A percentile compares a stretch with the other conserved stretches of the same genome.
Conservation (phyloP, 768 basidiomycete genomes). For the Rhizopogon vinicolor region DNA sequence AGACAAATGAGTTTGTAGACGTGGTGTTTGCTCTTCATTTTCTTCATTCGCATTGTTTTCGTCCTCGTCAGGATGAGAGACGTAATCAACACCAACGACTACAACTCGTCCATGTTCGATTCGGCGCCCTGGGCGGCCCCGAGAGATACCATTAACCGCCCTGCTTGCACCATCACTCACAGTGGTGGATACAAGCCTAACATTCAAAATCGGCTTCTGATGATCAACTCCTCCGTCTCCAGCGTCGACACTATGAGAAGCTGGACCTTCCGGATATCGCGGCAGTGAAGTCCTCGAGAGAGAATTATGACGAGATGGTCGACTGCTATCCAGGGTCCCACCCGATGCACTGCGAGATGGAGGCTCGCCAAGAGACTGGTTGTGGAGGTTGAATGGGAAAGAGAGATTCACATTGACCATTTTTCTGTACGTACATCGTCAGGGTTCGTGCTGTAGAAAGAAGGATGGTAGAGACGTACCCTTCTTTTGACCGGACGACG, state of each 20-base stretch:
- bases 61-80: not conserved
- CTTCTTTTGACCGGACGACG: conserved; percentile 59
- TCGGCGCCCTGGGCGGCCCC: conserved; percentile 17
- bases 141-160: conserved; percentile 7
- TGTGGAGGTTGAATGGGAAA: conserved; percentile 58
- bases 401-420: conserved; percentile 67
- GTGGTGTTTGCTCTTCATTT: conserved; percentile 5
- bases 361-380: conserved; percentile 25
- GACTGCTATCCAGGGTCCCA: conserved; percentile 18
- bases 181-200: conserved; percentile 17
- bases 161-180: conserved; percentile 1
- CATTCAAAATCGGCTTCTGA: conserved; percentile 12
- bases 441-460: not conserved
- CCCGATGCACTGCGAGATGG: conserved; percentile 32
- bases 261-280: conserved; percentile 13
- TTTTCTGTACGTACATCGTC: conserved; percentile 37
- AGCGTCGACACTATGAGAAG: conserved; percentile 5
- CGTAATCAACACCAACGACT: not conserved
- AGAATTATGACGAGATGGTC: conserved; percentile 9
- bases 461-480: conserved; percentile 32
- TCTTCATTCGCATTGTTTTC: not conserved
- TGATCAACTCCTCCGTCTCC: conserved; percentile 1
- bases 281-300: conserved; percentile 19
- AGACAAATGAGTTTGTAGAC: not conserved
- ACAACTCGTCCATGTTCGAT: conserved; percentile 9